Conservation (phyloP, 768 basidiomycete species). For the Termitomyces sp. region DNA sequence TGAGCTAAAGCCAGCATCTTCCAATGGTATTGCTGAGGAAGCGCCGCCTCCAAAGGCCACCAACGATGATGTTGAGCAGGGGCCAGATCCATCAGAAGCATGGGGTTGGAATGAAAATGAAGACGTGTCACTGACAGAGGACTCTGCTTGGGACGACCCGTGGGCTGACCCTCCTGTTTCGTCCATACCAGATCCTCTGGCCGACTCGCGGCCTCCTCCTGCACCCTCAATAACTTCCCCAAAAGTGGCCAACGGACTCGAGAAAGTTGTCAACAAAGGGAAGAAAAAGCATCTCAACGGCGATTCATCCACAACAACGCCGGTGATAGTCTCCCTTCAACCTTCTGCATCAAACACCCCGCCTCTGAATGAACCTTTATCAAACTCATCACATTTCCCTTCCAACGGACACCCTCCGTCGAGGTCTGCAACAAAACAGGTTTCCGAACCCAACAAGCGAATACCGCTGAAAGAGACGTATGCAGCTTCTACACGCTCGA, state of each 20-base stretch:
- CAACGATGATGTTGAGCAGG: conserved; percentile 19
- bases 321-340: conserved; percentile 17
- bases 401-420: conserved; percentile 6
- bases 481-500: conserved; percentile 51
- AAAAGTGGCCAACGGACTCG: conserved; percentile 52
- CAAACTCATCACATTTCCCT: conserved; percentile 10
- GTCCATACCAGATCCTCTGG: conserved; percentile 13
- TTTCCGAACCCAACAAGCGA: conserved; percentile 17
- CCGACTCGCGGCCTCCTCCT: conserved; percentile 22
- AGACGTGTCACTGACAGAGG: conserved; percentile 30
- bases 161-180: conserved; percentile 48
- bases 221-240: conserved; percentile 29
- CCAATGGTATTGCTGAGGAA: conserved; percentile 2
- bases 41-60: conserved; percentile 4
- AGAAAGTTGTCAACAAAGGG: conserved; percentile 49
- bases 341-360: background rate
- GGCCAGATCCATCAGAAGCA: conserved; percentile 47
- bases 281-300: conserved; percentile 37
- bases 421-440: conserved; percentile 20
- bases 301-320: conserved; percentile 15
- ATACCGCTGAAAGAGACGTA: conserved; percentile 46
- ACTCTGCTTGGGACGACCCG: conserved; percentile 59
- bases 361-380: background rate
- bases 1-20: conserved; percentile 13
- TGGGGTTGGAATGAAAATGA: conserved; percentile 77